These are phyloP conservation scores for Penicillium ucsense DNA, from an alignment of 495 filamentous ascomycete genomes.

Conservation along the genomic window DNA sequence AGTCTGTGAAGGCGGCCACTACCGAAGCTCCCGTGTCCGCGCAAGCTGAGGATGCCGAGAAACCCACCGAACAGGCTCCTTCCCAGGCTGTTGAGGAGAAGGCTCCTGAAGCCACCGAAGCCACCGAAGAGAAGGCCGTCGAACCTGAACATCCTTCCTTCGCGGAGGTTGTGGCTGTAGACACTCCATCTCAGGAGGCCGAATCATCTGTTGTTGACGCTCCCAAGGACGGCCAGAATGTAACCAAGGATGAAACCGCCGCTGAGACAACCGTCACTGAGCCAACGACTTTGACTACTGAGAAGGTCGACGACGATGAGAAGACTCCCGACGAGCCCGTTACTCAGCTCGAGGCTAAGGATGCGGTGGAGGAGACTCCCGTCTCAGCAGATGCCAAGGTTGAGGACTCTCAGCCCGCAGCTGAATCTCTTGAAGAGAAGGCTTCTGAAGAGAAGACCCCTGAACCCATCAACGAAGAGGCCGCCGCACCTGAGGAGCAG, in stretches of 20 bases:
- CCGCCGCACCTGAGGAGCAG: conserved; percentile 1
- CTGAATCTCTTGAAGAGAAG: background rate
- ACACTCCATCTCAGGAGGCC: background rate
- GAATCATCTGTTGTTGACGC: background rate
- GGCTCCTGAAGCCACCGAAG: background rate
- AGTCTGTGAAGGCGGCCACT: no score
- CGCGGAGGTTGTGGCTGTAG: background rate
- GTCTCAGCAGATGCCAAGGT: background rate
- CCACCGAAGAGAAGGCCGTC: background rate
- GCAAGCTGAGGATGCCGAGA: no score
- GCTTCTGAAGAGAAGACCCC: background rate
- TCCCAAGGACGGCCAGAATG: background rate
- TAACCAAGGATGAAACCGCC: background rate
- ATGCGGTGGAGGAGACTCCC: no score
- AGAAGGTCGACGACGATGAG: background rate
- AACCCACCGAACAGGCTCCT: background rate
- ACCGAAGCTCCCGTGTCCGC: no score
- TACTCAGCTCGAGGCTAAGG: no score
- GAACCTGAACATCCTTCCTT: background rate
- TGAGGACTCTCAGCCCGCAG: background rate
- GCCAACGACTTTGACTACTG: background rate
- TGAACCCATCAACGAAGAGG: background rate
- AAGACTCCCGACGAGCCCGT: conserved; percentile 4
- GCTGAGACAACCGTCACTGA: conserved; percentile 6
- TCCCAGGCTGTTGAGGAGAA: background rate